Percentiles rank a stretch among this genome's conserved stretches.
Conservation (phyloP, 2,329 filamentous ascomycete genomes). For the Pseudogymnoascus sp. region DNA sequence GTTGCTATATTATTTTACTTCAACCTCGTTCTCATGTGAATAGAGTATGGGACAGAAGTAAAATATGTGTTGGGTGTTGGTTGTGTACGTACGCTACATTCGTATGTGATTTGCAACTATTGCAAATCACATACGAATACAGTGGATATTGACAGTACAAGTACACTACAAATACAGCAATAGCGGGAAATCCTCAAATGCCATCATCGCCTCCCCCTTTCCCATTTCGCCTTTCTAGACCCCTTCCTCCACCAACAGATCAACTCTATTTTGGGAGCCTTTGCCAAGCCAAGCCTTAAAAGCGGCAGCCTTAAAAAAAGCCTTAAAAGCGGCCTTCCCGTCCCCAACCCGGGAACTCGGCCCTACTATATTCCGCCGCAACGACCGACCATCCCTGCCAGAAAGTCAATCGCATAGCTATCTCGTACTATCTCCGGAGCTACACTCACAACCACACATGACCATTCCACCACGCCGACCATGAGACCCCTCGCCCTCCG, state of each 20-base stretch:
- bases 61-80: not conserved
- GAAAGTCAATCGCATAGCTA: slow-evolving; percentile 1
- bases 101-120: no score
- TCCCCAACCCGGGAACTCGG: not conserved
- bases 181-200: not conserved
- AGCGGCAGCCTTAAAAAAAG: not conserved
- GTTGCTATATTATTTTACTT: not conserved
- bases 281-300: not conserved
- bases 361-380: not conserved
- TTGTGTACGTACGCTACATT: not conserved
- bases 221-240: not conserved
- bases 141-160: not conserved
- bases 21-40: not conserved
- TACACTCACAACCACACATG: not conserved
- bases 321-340: slow-evolving; percentile 1
- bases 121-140: not conserved
- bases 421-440: not conserved
- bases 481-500: not conserved
- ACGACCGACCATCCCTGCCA: not conserved
- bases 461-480: not conserved
- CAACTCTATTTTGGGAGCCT: not conserved
- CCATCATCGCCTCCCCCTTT: not conserved
- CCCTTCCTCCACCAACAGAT: not conserved
- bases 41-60: not conserved
- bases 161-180: not conserved